Percentiles rank a stretch among this genome's conserved stretches.
Evolutionary conservation across 164 flowering plant genomes (phyloP).

Genomic region (Berberis vulgaris): DNA sequence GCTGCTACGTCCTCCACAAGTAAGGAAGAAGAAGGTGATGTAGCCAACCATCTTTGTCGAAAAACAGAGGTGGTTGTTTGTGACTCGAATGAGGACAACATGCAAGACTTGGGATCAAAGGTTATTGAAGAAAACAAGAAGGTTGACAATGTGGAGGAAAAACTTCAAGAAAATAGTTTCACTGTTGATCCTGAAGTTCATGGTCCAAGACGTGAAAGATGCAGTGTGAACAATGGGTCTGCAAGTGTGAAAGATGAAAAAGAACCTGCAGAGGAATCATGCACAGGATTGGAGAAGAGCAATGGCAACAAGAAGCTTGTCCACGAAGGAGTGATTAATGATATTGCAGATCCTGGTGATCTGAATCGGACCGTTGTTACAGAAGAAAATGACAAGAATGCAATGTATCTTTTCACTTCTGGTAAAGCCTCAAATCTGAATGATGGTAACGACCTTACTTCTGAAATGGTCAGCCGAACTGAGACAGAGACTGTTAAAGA

Average conservation of each 20-base stretch:
- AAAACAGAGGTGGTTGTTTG: conserved; percentile 6
- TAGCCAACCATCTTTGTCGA: conserved; percentile 5
- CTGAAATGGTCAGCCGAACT: background rate
- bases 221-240: conserved; percentile 5
- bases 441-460: too few species aligned
- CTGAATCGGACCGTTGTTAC: conserved; percentile 14
- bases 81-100: conserved; percentile 1
- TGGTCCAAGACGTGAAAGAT: conserved; percentile 7
- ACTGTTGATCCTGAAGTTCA: background rate
- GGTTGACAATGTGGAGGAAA: conserved; percentile 9
- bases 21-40: conserved; percentile 4
- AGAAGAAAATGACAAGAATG: conserved; percentile 3
- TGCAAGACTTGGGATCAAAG: conserved; percentile 4
- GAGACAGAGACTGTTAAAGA: background rate
- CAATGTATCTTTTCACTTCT: too few species aligned
- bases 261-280: conserved; percentile 18
- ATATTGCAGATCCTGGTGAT: conserved; percentile 11
- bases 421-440: too few species aligned
- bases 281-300: conserved; percentile 8
- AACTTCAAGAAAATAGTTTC: conserved; percentile 1
- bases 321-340: conserved; percentile 3
- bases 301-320: conserved; percentile 3
- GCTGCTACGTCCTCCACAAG: conserved; percentile 1
- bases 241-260: conserved; percentile 9
- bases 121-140: conserved; percentile 6